Conservation (phyloP, 2,329 filamentous ascomycete species). For the Dothidotthia symphoricarpi region DNA sequence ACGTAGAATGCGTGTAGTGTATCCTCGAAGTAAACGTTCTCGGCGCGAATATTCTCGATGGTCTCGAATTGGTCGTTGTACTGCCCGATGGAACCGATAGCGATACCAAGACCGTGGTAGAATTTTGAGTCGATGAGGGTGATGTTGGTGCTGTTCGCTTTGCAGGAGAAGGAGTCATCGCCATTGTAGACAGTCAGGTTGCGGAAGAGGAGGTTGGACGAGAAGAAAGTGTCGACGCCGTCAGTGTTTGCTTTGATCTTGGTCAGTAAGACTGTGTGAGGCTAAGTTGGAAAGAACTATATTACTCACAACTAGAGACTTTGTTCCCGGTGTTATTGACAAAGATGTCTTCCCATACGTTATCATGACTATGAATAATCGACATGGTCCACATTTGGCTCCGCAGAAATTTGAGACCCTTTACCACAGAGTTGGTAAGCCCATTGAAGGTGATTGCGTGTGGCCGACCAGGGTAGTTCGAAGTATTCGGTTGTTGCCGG, state of each 20-base stretch:
- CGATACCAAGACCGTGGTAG: slow-evolving; percentile 44
- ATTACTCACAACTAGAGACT: slow-evolving; percentile 18
- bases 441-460: slow-evolving; percentile 54
- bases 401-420: slow-evolving; percentile 53
- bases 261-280: slow-evolving; percentile 4
- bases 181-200: slow-evolving; percentile 18
- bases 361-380: slow-evolving; percentile 49
- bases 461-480: slow-evolving; percentile 44
- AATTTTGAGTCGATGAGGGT: slow-evolving; percentile 14
- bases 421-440: slow-evolving; percentile 51
- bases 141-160: slow-evolving; percentile 19
- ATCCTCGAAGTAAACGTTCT: slow-evolving; percentile 49
- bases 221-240: slow-evolving; percentile 55
- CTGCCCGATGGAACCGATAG: slow-evolving; percentile 59
- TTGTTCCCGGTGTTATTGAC: slow-evolving; percentile 48
- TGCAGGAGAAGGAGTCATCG: slow-evolving; percentile 16
- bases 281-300: too few species aligned
- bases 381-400: slow-evolving; percentile 63
- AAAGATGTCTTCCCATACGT: slow-evolving; percentile 53
- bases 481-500: slow-evolving; percentile 23
- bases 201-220: slow-evolving; percentile 49
- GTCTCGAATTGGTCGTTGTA: slow-evolving; percentile 51
- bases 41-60: slow-evolving; percentile 51
- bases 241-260: slow-evolving; percentile 41
- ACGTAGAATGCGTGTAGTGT: slow-evolving; percentile 54